phyloP scores from a whole-genome alignment of 345 rosid genomes.

The thale cress (Arabidopsis thaliana) region DNA sequence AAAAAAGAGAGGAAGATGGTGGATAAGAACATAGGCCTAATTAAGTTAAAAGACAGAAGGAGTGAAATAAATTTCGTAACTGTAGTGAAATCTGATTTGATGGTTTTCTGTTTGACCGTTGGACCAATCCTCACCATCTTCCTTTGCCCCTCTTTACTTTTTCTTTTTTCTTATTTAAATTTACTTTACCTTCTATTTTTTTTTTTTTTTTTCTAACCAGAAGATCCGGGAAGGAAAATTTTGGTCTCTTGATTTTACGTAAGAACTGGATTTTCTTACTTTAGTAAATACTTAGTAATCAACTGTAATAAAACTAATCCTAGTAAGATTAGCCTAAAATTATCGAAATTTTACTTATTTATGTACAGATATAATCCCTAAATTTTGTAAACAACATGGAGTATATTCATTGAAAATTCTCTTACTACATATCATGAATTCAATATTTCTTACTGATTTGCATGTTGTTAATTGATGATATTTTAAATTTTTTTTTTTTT shows the following conservation, averaged over 20 bases:
- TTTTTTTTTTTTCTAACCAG: not conserved
- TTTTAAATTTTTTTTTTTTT: not conserved
- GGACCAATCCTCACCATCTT: conserved; percentile 43
- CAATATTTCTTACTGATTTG: not conserved
- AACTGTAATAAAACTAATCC: not conserved
- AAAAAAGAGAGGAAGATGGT: conserved; percentile 17
- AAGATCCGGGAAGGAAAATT: not conserved
- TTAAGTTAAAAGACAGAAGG: conserved; percentile 44
- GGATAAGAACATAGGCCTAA: conserved; percentile 44
- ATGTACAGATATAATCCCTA: not conserved
- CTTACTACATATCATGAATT: not conserved
- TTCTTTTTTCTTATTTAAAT: not conserved
- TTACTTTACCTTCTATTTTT: not conserved
- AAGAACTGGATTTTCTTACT: not conserved
- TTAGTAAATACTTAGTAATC: not conserved
- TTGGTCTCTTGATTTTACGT: not conserved
- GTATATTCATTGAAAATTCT: not conserved
- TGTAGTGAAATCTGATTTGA: conserved; percentile 44
- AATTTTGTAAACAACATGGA: not conserved
- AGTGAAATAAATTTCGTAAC: conserved; percentile 30
- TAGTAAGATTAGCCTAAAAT: not conserved
- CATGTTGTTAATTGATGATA: not conserved
- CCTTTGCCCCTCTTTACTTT: not conserved
- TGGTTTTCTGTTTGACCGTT: conserved; percentile 49
- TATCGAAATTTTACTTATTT: not conserved